A percentile compares a stretch with the other conserved stretches of the same genome.
phyloP scores from a whole-genome alignment of 2,329 filamentous ascomycete species.

The Tothia fuscella region DNA sequence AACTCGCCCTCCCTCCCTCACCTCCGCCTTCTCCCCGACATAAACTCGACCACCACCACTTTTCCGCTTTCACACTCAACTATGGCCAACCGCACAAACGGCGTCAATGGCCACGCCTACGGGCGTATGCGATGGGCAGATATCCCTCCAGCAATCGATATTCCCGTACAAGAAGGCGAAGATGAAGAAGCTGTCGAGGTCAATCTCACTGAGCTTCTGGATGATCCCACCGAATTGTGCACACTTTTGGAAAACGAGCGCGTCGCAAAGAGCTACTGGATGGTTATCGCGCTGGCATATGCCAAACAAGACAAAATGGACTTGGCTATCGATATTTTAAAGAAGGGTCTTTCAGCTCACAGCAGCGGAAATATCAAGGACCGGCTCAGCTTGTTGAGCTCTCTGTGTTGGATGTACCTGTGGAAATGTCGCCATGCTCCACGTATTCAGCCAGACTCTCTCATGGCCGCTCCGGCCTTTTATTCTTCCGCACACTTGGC shows the following conservation, averaged over 20 bases:
- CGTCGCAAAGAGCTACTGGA: constrained; percentile 87
- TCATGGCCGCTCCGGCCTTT: constrained; percentile 6
- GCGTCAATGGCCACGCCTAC: constrained; percentile 4
- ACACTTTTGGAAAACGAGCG: constrained; percentile 90
- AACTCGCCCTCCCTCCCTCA: too few relatives aligned
- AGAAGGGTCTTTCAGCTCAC: constrained; percentile 63
- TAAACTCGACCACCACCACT: not conserved
- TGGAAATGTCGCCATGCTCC: constrained; percentile 78
- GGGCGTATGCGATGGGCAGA: constrained; percentile 3
- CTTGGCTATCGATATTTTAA: constrained; percentile 59
- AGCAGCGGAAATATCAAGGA: constrained; percentile 61
- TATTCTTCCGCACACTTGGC: constrained; percentile 2
- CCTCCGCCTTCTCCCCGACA: too few relatives aligned
- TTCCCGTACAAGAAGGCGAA: constrained; percentile 49
- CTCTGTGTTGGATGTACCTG: constrained; percentile 82
- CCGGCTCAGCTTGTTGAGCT: constrained; percentile 71
- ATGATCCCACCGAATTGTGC: constrained; percentile 91
- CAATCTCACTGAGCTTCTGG: constrained; percentile 77
- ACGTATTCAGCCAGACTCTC: constrained; percentile 44
- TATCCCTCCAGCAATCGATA: constrained; percentile 49
- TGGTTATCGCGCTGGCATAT: constrained; percentile 93
- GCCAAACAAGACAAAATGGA: constrained; percentile 92
- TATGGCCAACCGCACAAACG: constrained; percentile 3
- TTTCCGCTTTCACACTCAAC: not conserved
- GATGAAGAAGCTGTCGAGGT: constrained; percentile 72